phyloP scores from a whole-genome alignment of 2,329 filamentous ascomycete species.

The Knufia fluminis region DNA sequence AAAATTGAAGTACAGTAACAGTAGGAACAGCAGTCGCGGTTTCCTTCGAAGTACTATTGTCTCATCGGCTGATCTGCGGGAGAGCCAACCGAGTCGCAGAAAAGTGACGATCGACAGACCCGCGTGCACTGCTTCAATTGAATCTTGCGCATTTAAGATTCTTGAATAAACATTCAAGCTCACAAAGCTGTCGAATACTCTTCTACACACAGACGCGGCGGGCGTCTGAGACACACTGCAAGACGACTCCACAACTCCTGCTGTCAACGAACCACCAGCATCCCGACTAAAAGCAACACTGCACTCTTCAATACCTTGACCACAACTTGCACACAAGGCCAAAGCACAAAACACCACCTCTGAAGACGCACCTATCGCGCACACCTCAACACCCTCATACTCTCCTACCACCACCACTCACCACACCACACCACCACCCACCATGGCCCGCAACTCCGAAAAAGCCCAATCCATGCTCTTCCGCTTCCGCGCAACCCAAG shows the following conservation, averaged over 20 bases:
- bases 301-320: not conserved
- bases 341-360: not conserved
- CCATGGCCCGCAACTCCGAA: slow-evolving; percentile 82
- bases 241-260: no score
- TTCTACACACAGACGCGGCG: no score
- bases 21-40: not conserved
- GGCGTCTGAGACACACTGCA: no score
- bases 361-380: not conserved
- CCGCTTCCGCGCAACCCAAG: slow-evolving; percentile 96
- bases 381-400: not conserved
- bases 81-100: not conserved
- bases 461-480: slow-evolving; percentile 99
- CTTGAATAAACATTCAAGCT: no score
- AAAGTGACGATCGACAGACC: not conserved
- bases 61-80: slow-evolving; percentile 1
- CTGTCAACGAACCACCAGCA: no score
- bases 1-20: not conserved
- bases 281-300: not conserved
- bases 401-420: not conserved
- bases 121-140: no score
- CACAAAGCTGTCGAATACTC: no score
- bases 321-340: not conserved
- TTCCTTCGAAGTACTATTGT: not conserved
- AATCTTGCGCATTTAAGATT: no score
- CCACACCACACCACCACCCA: slow-evolving; percentile 28